phyloP scores from a whole-genome alignment of 1,284 basidiomycete species.

The Ustilago vetiveriae region DNA sequence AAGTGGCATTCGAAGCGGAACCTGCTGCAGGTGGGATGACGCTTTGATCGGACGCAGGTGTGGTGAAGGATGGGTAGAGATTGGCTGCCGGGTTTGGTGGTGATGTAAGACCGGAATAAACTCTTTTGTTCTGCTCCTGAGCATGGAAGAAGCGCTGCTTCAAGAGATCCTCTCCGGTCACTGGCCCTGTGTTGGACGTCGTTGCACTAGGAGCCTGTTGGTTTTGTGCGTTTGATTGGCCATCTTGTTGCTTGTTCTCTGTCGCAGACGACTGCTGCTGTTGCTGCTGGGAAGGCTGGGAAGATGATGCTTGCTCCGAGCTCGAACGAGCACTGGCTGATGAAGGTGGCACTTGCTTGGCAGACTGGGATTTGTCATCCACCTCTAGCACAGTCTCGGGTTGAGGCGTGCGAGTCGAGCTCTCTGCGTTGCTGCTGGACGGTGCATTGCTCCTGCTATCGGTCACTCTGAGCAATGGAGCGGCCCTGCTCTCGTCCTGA shows the following conservation, averaged over 20 bases:
- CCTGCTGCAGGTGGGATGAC: conserved; percentile 9
- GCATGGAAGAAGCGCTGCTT: conserved; percentile 60
- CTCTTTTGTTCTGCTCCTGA: conserved; percentile 53
- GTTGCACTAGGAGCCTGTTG: conserved; percentile 3
- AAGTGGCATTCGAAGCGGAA: background rate
- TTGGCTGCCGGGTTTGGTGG: conserved; percentile 25
- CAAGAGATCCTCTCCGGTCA: conserved; percentile 49
- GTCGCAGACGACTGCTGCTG: conserved; percentile 5
- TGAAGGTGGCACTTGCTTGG: background rate
- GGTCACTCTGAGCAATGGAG: conserved; percentile 12
- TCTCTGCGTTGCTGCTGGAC: background rate
- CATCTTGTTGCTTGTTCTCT: conserved; percentile 14
- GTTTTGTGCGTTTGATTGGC: conserved; percentile 1
- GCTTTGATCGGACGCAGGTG: conserved; percentile 16
- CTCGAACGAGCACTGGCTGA: background rate
- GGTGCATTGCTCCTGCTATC: conserved; percentile 17
- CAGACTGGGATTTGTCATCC: background rate
- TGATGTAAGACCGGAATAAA: conserved; percentile 31
- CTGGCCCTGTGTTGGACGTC: conserved; percentile 9
- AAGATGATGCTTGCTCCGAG: background rate
- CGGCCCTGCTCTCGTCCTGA: background rate
- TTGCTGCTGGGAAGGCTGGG: conserved; percentile 7
- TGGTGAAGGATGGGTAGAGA: conserved; percentile 38
- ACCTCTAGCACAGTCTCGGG: conserved; percentile 23
- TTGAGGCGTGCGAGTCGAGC: conserved; percentile 13